Base-by-base conservation (phyloP, 2,329 filamentous ascomycete genomes). In the Sclerotinia borealis region DNA sequence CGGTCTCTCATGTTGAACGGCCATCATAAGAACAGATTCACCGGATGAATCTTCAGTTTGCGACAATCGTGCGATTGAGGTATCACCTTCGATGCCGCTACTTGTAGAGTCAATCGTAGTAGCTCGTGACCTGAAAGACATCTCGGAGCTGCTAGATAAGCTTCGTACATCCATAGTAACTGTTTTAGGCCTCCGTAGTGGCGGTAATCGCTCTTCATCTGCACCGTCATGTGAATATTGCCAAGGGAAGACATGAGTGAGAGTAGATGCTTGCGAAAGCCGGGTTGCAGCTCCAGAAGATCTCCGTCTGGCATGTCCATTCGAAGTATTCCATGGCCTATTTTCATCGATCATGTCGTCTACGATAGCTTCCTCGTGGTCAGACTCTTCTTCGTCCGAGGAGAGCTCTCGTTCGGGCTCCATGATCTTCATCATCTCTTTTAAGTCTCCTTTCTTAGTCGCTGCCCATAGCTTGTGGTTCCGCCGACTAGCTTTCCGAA, bases 241-340 rank as follows among this genome's bases (percentile, higher is more conserved):
- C 67, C 96, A 98, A 0, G 93, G 93, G 70, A 97, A 97, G 1
- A 98, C 92, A 73, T 98, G 93, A 59, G 88, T 84, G 4, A 98
- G 78, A 4, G 72, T 72, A 41, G 73, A 75, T 15, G 67, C 65
- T 56, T 74, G 70, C 43, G 73, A 74, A 13, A 69, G 54, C 48
- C 68, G 64, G 9, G 64, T 63, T 7, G 36, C 64, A 48, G 62
- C 64, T 56, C 64, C 64, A 43, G 70, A 71, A n/a, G 68, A 71
- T 22, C 49, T 59, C 15, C 65, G 64, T 36, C 66, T 66, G 2
- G 68, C 70, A 48, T 67, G 65, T 9, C 68, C 70, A 65, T 71
- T 72, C 0, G 65, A 41, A 27, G 55, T 39, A 60, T 66, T 67
- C 71, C 72, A 73, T 13, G 69, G 70, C 22, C 74, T 73, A 13